Conservation (phyloP, 2,329 filamentous ascomycete genomes). For the Pseudogymnoascus sp. region DNA sequence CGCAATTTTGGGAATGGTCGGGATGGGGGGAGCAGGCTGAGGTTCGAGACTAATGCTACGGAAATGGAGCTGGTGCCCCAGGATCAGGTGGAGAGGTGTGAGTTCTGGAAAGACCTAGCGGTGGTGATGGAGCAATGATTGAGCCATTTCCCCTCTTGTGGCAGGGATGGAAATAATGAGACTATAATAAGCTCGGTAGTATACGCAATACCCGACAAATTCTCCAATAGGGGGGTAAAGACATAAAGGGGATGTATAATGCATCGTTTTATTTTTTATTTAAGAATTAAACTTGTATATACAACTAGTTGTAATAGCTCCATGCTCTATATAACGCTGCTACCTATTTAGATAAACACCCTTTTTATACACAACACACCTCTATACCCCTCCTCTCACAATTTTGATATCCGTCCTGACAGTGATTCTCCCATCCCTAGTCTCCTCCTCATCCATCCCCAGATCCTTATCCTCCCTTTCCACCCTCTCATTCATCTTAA, state of each 20-base stretch:
- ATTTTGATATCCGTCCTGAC: not conserved
- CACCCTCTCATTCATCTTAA: constrained; percentile 8
- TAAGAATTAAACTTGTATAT: not conserved
- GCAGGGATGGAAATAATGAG: too few species aligned
- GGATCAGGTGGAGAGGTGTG: constrained; percentile 21
- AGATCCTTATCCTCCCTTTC: constrained; percentile 3
- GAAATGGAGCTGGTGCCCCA: constrained; percentile 23
- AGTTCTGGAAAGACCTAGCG: constrained; percentile 23
- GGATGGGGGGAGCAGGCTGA: constrained; percentile 18
- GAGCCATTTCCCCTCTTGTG: too few species aligned
- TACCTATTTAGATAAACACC: not conserved
- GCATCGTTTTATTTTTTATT: too few species aligned
- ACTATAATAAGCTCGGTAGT: too few species aligned
- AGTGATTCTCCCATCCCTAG: not conserved
- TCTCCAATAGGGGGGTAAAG: too few species aligned
- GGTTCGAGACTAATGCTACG: constrained; percentile 22
- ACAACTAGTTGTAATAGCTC: not conserved
- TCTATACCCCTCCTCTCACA: not conserved
- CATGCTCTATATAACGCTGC: not conserved
- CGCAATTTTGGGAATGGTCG: constrained; percentile 17
- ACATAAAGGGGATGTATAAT: too few species aligned
- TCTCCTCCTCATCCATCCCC: not conserved
- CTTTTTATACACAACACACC: not conserved
- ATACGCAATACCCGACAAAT: too few species aligned
- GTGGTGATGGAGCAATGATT: constrained; percentile 17